Percentiles rank a stretch among this genome's conserved stretches.
phyloP scores from a whole-genome alignment of 73 alveolate genomes.

The Paramecium biaurelia region DNA sequence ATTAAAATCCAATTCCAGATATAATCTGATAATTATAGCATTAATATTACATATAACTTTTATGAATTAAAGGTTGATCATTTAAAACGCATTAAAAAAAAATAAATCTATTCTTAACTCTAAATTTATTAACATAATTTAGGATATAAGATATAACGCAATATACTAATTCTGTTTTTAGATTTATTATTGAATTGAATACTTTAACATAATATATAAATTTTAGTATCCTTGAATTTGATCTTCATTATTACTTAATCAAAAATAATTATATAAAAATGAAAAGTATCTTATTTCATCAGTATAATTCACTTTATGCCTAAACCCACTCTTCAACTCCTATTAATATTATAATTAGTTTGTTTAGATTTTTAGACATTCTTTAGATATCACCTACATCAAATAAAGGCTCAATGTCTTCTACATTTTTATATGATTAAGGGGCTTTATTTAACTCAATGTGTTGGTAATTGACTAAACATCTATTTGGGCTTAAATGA shows the following conservation, averaged over 20 bases:
- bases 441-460: constrained; percentile 1
- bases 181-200: background rate
- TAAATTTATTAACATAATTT: background rate
- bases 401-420: background rate
- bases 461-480: background rate
- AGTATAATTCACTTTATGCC: background rate
- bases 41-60: no score
- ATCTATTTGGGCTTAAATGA: constrained; percentile 34
- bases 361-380: background rate
- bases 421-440: background rate
- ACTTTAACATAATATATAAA: no score
- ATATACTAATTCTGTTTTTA: background rate
- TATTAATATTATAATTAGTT: background rate
- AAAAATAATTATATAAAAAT: background rate
- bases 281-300: background rate
- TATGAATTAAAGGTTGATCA: background rate
- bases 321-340: background rate
- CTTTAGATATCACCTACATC: background rate
- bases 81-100: background rate
- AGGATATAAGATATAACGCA: background rate
- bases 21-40: no score
- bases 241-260: background rate
- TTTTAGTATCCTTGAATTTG: background rate
- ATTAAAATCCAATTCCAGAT: no score
- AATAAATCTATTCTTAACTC: background rate